Conservation (phyloP, 176 grass and related monocot genomes). For the Dactylis glomerata region DNA sequence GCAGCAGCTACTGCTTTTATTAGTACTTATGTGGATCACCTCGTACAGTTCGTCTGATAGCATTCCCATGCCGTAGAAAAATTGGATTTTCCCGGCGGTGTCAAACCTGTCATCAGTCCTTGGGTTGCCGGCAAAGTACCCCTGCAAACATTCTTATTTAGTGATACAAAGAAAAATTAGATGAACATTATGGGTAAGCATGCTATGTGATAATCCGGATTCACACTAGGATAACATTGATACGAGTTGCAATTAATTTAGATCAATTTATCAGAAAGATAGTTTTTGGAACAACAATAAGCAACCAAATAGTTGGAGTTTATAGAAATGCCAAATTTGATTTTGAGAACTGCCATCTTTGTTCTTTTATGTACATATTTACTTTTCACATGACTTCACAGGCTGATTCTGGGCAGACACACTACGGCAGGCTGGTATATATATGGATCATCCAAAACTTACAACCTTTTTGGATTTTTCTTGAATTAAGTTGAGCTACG, state of each 20-base stretch:
- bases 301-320: not conserved
- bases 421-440: not conserved
- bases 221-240: not conserved
- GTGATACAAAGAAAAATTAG: not conserved
- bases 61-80: slow-evolving; percentile 43
- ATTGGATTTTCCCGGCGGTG: slow-evolving; percentile 22
- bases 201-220: not conserved
- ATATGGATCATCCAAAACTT: not conserved
- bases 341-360: not conserved
- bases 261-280: not conserved
- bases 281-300: not conserved
- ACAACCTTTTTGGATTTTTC: not conserved
- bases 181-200: not conserved
- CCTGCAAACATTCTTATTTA: slow-evolving; percentile 16
- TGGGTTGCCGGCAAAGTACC: slow-evolving; percentile 44
- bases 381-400: not conserved
- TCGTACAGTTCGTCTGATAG: slow-evolving; percentile 51
- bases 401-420: not conserved
- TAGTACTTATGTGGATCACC: slow-evolving; percentile 14
- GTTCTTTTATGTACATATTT: not conserved
- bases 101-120: slow-evolving; percentile 33
- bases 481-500: not conserved
- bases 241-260: not conserved
- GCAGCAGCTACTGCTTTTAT: not conserved
- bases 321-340: not conserved